These are phyloP conservation scores for Trichoderma sp. DNA, from an alignment of 2,329 filamentous ascomycete species.

Conservation along the genomic window DNA sequence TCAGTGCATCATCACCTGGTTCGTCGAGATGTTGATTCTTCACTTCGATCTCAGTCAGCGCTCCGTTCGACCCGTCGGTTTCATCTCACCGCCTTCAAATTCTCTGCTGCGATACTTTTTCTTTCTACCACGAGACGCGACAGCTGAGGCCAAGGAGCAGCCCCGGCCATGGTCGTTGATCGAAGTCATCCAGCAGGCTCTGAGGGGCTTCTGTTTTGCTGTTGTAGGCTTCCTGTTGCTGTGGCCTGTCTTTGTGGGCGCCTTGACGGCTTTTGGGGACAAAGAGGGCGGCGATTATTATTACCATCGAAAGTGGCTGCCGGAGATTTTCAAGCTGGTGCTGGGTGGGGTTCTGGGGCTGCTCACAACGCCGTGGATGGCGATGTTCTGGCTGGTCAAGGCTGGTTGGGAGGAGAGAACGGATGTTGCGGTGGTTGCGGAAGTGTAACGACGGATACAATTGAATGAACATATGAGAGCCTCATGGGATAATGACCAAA, in stretches of 20 bases:
- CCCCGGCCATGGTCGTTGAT: constrained; percentile 1
- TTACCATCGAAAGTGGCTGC: constrained; percentile 16
- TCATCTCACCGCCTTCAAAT: background rate
- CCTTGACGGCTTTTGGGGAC: constrained; percentile 1
- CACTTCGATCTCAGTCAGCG: constrained; percentile 11
- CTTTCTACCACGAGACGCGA: background rate
- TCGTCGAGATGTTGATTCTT: constrained; percentile 16
- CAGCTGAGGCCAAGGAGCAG: background rate
- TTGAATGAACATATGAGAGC: background rate
- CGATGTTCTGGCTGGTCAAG: constrained; percentile 21
- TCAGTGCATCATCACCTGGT: constrained; percentile 22
- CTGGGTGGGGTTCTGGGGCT: constrained; percentile 8
- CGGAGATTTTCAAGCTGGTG: constrained; percentile 11
- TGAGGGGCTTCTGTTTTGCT: constrained; percentile 7
- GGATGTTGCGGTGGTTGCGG: background rate
- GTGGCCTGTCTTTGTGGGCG: constrained; percentile 20
- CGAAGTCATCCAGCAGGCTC: constrained; percentile 8
- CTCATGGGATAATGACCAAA: background rate
- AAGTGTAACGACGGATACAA: background rate
- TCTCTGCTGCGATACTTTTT: constrained; percentile 8
- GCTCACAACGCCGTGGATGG: constrained; percentile 15
- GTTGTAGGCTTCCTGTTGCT: constrained; percentile 12
- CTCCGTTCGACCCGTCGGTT: constrained; percentile 12
- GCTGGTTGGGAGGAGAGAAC: constrained; percentile 12
- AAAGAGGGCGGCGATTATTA: constrained; percentile 14